These are phyloP conservation scores for Corymbia maculata DNA, from an alignment of 345 rosid species.

Conservation along the genomic window DNA sequence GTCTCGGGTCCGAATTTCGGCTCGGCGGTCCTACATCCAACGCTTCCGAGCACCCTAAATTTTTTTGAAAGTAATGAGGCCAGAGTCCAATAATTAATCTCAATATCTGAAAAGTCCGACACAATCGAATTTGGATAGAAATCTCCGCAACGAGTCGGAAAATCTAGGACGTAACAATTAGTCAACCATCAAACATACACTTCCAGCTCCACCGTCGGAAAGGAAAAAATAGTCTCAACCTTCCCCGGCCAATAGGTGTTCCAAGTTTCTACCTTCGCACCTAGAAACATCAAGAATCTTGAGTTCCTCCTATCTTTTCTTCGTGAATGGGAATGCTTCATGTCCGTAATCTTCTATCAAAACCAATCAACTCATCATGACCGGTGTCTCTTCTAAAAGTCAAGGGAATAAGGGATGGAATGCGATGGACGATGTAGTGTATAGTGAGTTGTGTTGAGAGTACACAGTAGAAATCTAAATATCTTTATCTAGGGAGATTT, in stretches of 20 bases:
- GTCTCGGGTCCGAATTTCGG: too few relatives aligned
- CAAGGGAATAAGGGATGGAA: constrained; percentile 52
- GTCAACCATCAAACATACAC: neutral
- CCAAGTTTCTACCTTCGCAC: constrained; percentile 50
- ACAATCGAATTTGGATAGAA: too few relatives aligned
- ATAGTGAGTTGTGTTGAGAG: constrained; percentile 9
- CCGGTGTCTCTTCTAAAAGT: constrained; percentile 23
- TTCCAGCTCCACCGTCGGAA: constrained; percentile 20
- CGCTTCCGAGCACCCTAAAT: too few relatives aligned
- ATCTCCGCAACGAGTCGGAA: too few relatives aligned
- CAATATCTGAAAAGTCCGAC: too few relatives aligned
- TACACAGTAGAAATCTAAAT: too few relatives aligned
- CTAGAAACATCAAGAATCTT: constrained; percentile 45
- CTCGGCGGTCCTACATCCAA: too few relatives aligned
- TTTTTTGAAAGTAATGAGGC: too few relatives aligned
- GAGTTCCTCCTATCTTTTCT: constrained; percentile 48
- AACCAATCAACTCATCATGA: constrained; percentile 49
- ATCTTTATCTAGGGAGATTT: too few relatives aligned
- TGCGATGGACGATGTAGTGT: constrained; percentile 33
- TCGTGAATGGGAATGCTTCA: constrained; percentile 65
- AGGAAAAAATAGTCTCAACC: constrained; percentile 33
- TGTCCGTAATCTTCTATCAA: constrained; percentile 61
- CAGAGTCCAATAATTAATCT: too few relatives aligned
- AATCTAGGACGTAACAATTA: too few relatives aligned
- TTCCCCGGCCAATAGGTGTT: constrained; percentile 43